These are phyloP conservation scores for Gleditsia sinensis DNA, from an alignment of 306 rosid genomes.

Conservation along the genomic window DNA sequence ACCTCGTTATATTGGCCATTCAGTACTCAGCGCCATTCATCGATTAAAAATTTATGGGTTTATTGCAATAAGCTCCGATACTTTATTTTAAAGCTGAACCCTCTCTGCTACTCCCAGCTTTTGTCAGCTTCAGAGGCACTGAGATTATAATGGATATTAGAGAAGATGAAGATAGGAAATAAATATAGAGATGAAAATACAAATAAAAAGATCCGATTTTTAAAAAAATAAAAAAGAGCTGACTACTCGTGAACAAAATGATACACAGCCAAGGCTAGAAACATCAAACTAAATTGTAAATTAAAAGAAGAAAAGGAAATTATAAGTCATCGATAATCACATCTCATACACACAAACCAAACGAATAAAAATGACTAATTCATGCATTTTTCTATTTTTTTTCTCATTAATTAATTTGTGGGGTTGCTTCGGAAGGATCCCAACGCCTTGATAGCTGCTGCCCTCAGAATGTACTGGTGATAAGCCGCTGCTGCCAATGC, in stretches of 20 bases:
- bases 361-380: constrained; percentile 2
- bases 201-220: no score
- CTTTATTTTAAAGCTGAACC: no score
- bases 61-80: no score
- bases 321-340: constrained; percentile 10
- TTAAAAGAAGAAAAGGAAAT: background rate
- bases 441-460: constrained; percentile 70
- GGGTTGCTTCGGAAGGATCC: constrained; percentile 77
- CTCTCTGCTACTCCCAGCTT: no score
- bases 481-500: constrained; percentile 67
- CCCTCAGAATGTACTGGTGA: constrained; percentile 69
- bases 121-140: no score
- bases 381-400: background rate
- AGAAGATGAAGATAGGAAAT: background rate
- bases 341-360: constrained; percentile 6
- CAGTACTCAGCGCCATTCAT: no score
- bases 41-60: no score
- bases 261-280: background rate
- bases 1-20: no score
- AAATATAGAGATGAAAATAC: no score
- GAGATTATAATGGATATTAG: no score
- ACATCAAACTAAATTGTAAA: background rate
- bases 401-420: constrained; percentile 35
- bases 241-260: background rate
- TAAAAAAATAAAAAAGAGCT: background rate